phyloP scores from a whole-genome alignment of 176 grass and related monocot species.

The Carex cristatella region DNA sequence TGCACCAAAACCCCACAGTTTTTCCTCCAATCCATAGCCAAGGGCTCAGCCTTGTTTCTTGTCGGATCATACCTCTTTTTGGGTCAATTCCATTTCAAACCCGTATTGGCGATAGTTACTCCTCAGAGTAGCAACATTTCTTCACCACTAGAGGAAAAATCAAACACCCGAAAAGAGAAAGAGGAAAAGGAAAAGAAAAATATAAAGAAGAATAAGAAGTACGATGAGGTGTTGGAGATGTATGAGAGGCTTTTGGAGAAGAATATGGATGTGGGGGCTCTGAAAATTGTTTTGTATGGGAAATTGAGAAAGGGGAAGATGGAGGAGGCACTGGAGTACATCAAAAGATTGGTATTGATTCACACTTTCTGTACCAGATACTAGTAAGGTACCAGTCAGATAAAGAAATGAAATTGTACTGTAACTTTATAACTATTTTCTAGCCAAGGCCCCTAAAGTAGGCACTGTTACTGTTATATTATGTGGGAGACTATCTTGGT shows the following conservation, averaged over 20 bases:
- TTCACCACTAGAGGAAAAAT: constrained; percentile 14
- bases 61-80: background rate
- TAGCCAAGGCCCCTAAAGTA: background rate
- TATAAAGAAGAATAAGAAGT: constrained; percentile 14
- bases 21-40: background rate
- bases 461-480: background rate
- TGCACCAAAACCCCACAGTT: background rate
- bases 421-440: background rate
- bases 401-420: background rate
- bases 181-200: background rate
- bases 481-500: background rate
- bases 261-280: constrained; percentile 46
- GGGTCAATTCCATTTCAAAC: constrained; percentile 17
- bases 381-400: background rate
- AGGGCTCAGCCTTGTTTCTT: background rate
- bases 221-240: constrained; percentile 43
- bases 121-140: background rate
- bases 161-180: background rate
- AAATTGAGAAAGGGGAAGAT: constrained; percentile 60
- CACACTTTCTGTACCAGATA: background rate
- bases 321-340: constrained; percentile 48
- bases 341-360: constrained; percentile 35
- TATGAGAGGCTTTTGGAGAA: constrained; percentile 46
- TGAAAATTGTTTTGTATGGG: constrained; percentile 68
- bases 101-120: background rate